A percentile compares a stretch with the other conserved stretches of the same genome.
phyloP scores from a whole-genome alignment of 163 green algal species.

The Prototheca cutis region DNA sequence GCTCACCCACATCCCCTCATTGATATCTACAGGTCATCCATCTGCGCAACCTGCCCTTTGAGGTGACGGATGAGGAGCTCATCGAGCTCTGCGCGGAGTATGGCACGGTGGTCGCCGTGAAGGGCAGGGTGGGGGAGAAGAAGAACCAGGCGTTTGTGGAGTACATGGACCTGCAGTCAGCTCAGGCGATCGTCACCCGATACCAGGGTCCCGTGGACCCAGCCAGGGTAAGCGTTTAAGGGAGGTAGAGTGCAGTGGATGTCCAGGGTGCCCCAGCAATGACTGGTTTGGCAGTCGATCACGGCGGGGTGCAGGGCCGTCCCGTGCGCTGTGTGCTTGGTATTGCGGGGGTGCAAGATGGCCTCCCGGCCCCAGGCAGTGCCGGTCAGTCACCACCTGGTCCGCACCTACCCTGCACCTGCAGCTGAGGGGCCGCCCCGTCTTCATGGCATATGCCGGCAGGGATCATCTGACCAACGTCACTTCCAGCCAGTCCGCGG shows the following conservation, averaged over 20 bases:
- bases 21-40: constrained; percentile 48
- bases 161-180: constrained; percentile 36
- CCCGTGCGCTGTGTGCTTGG: too few relatives aligned
- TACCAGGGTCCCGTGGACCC: constrained; percentile 5
- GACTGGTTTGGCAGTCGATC: neutral
- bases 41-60: constrained; percentile 59
- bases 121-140: constrained; percentile 49
- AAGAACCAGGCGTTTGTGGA: constrained; percentile 66
- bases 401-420: too few relatives aligned
- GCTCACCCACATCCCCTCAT: neutral
- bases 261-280: neutral
- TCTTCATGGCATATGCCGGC: neutral
- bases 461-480: neutral
- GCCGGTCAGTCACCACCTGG: too few relatives aligned
- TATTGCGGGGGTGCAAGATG: too few relatives aligned
- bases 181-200: constrained; percentile 41
- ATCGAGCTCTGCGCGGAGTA: constrained; percentile 47
- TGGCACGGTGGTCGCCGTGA: constrained; percentile 48
- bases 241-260: neutral
- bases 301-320: too few relatives aligned
- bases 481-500: neutral
- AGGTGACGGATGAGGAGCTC: constrained; percentile 52
- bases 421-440: neutral
- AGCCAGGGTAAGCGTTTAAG: neutral
- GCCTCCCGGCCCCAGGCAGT: too few relatives aligned